Evolutionary conservation across 78 protist genomes (phyloP).

Genomic region (Acrasis kona): DNA sequence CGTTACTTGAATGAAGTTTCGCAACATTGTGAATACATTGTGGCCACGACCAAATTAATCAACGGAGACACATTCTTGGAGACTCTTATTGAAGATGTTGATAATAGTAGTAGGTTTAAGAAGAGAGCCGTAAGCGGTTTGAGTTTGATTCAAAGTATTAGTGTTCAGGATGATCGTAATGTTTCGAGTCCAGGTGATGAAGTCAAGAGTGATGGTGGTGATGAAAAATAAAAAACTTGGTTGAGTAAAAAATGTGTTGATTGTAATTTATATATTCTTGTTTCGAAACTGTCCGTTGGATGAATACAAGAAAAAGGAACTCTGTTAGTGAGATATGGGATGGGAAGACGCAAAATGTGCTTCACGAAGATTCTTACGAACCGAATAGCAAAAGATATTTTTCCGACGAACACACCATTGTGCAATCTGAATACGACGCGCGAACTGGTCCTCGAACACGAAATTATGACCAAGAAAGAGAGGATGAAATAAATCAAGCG

Average conservation of each 20-base stretch:
- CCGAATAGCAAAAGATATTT: not conserved
- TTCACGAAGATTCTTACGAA: not conserved
- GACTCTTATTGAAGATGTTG: not conserved
- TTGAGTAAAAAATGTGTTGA: too few species aligned
- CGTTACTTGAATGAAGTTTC: constrained; percentile 65
- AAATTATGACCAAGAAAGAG: too few species aligned
- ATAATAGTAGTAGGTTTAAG: not conserved
- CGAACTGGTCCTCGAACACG: too few species aligned
- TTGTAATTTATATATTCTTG: too few species aligned
- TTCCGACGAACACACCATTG: not conserved
- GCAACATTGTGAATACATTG: not conserved
- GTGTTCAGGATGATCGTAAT: not conserved
- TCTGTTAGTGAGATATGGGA: not conserved
- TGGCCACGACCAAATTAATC: constrained; percentile 58
- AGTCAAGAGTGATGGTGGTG: not conserved
- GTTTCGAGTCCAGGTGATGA: not conserved
- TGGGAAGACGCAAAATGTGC: not conserved
- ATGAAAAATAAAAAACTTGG: not conserved
- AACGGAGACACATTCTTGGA: constrained; percentile 51
- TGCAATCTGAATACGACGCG: too few species aligned
- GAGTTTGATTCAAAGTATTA: not conserved
- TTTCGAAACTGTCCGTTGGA: too few species aligned
- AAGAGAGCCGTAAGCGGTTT: not conserved
- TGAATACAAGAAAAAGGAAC: not conserved
- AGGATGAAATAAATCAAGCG: too few species aligned